Percentiles rank a stretch among this genome's conserved stretches.
Conservation (phyloP, 2,329 filamentous ascomycete species). For the Botryotinia convoluta region DNA sequence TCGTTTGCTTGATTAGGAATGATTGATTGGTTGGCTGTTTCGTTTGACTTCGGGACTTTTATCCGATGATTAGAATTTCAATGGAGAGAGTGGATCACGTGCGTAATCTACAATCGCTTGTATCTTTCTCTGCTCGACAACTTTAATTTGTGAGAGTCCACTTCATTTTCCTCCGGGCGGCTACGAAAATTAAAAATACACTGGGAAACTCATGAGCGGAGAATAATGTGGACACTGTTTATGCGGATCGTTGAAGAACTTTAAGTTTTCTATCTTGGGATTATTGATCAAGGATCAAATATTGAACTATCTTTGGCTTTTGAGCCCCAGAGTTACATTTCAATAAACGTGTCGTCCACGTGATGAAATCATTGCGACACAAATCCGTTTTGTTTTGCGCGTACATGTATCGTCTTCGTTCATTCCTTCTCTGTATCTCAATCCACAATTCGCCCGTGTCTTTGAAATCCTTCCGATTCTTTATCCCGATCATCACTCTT, state of each 20-base stretch:
- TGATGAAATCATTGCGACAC: not conserved
- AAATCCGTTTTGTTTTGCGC: not conserved
- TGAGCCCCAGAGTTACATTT: not conserved
- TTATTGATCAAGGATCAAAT: slow-evolving; percentile 6
- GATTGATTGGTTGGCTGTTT: not conserved
- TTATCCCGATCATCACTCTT: not conserved
- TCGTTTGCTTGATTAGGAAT: not conserved
- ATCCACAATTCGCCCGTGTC: not conserved
- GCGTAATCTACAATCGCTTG: not conserved
- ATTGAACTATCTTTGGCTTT: not conserved
- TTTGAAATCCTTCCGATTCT: not conserved
- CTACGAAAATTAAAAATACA: not conserved
- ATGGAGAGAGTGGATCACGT: slow-evolving; percentile 1
- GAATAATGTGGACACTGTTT: not conserved
- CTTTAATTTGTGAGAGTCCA: not conserved
- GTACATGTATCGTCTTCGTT: not conserved
- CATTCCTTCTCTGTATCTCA: not conserved
- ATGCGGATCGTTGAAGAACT: not conserved
- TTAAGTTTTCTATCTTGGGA: not conserved
- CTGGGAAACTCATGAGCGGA: not conserved
- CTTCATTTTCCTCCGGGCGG: slow-evolving; percentile 10
- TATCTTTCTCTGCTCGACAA: not conserved
- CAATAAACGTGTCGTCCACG: not conserved
- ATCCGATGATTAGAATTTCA: not conserved
- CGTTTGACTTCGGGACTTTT: not conserved